A percentile compares a stretch with the other conserved stretches of the same genome.
These are phyloP conservation scores for Wickerhamomyces strasburgensis DNA, from an alignment of 805 yeast species.

Conservation along the genomic window DNA sequence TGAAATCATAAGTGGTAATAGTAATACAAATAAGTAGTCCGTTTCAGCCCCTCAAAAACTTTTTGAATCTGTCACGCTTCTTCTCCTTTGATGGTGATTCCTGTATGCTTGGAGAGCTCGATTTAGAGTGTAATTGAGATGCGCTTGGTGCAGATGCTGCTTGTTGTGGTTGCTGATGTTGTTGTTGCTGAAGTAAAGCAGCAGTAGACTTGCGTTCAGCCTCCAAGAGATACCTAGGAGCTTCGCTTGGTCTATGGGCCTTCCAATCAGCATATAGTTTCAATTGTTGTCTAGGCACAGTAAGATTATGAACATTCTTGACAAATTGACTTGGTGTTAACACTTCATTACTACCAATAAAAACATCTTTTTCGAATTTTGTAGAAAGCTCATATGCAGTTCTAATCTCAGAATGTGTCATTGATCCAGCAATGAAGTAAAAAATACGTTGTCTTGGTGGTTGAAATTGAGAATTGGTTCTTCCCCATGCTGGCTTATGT, in stretches of 20 bases:
- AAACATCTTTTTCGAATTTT: slow-evolving; percentile 62
- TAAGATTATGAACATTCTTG: slow-evolving; percentile 33
- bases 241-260: slow-evolving; percentile 29
- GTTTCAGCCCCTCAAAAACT: slow-evolving; percentile 34
- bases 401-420: slow-evolving; percentile 77
- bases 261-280: slow-evolving; percentile 35
- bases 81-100: slow-evolving; percentile 33
- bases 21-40: too few relatives aligned
- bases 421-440: slow-evolving; percentile 84
- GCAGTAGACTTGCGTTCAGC: slow-evolving; percentile 23
- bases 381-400: slow-evolving; percentile 66
- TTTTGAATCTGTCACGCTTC: slow-evolving; percentile 42
- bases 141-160: slow-evolving; percentile 6
- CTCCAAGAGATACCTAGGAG: slow-evolving; percentile 42
- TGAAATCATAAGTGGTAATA: too few relatives aligned
- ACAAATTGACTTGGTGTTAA: slow-evolving; percentile 46
- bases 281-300: slow-evolving; percentile 35
- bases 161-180: slow-evolving; percentile 1
- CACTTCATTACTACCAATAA: slow-evolving; percentile 76
- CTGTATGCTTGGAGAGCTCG: too few relatives aligned
- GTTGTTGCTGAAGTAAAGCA: slow-evolving; percentile 6
- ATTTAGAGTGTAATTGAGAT: slow-evolving; percentile 5
- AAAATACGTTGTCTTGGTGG: slow-evolving; percentile 63
- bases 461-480: slow-evolving; percentile 30
- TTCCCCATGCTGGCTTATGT: slow-evolving; percentile 76